phyloP scores from a whole-genome alignment of 352 stramenopile genomes.

The Globisporangium solare region DNA sequence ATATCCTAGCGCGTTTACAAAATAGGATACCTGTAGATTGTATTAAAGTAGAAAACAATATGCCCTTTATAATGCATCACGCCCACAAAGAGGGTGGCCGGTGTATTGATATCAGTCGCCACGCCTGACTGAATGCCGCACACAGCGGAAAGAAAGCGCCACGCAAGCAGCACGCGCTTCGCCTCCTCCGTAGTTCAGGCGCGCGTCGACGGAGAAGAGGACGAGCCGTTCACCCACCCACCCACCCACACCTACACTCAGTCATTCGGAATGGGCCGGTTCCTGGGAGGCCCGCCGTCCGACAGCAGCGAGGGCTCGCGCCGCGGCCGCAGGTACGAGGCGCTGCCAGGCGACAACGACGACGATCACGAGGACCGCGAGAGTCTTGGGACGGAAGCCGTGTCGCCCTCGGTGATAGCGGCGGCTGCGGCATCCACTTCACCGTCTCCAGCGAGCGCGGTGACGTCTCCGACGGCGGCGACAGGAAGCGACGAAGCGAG shows the following conservation, averaged over 20 bases:
- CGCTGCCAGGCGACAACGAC: constrained; percentile 35
- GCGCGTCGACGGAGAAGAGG: neutral
- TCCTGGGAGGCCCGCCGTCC: constrained; percentile 37
- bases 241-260: neutral
- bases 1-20: no score
- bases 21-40: no score
- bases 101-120: no score
- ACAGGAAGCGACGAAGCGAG: neutral
- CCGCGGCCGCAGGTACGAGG: constrained; percentile 49
- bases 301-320: constrained; percentile 24
- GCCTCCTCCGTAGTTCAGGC: neutral
- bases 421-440: constrained; percentile 10
- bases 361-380: constrained; percentile 14
- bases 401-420: neutral
- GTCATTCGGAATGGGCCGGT: constrained; percentile 52
- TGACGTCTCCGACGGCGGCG: neutral
- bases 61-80: no score
- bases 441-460: constrained; percentile 16
- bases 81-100: no score
- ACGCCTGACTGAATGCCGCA: no score
- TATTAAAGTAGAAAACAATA: no score
- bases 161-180: neutral
- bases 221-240: neutral
- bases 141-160: no score
- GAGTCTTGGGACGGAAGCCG: constrained; percentile 20